Conservation (phyloP, 2,329 filamentous ascomycete species). For the Microascus cirrosus region DNA sequence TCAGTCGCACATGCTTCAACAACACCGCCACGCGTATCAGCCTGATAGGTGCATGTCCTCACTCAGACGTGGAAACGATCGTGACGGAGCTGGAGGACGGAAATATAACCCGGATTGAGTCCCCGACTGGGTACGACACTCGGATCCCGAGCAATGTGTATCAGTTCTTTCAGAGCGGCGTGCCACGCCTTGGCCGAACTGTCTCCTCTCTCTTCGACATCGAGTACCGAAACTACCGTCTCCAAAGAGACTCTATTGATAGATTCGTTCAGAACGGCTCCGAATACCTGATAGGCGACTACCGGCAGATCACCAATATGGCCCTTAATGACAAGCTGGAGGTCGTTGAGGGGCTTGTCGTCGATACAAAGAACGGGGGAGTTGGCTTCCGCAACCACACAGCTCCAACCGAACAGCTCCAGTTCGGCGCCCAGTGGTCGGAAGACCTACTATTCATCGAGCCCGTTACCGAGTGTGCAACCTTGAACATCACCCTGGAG, state of each 20-base stretch:
- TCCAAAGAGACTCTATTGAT: neutral
- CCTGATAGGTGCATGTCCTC: neutral
- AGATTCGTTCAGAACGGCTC: neutral
- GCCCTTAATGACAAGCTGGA: conserved; percentile 17
- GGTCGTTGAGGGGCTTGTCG: conserved; percentile 27
- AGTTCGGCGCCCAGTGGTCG: conserved; percentile 24
- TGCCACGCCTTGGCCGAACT: conserved; percentile 8
- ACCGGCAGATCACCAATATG: conserved; percentile 11
- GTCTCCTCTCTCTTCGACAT: conserved; percentile 31
- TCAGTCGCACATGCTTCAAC: neutral
- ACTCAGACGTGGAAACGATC: neutral
- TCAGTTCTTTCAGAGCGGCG: neutral
- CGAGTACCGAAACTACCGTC: conserved; percentile 14
- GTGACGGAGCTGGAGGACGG: neutral
- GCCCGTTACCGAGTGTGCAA: conserved; percentile 30
- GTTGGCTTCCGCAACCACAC: conserved; percentile 33
- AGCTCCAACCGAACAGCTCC: conserved; percentile 14
- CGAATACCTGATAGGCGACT: conserved; percentile 2
- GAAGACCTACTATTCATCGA: conserved; percentile 35
- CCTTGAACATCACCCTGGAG: conserved; percentile 28
- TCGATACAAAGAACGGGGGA: conserved; percentile 25
- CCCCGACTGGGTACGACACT: neutral
- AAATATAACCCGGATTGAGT: neutral
- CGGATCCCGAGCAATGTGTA: neutral
- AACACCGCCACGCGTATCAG: neutral